Percentiles rank a stretch among this genome's conserved stretches.
phyloP scores from a whole-genome alignment of 2,329 filamentous ascomycete species.

The Clonostachys chloroleuca region DNA sequence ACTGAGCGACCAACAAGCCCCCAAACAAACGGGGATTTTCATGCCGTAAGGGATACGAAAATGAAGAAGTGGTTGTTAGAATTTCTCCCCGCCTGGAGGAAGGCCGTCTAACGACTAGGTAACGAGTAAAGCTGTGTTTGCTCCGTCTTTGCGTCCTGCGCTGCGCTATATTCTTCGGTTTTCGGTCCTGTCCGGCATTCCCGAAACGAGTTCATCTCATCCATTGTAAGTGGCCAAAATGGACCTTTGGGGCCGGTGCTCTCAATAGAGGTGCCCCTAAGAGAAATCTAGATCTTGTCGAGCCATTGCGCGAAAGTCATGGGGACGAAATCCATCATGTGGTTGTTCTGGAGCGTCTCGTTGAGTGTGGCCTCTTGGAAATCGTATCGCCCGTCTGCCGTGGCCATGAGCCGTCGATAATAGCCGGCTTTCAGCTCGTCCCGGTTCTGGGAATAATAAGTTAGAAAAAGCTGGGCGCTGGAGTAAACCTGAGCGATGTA shows the following conservation, averaged over 20 bases:
- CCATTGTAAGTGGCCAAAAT: not conserved
- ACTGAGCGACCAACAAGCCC: too few relatives aligned
- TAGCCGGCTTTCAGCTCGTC: slow-evolving; percentile 44
- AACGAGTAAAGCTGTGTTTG: too few relatives aligned
- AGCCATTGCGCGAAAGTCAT: slow-evolving; percentile 52
- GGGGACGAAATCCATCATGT: slow-evolving; percentile 37
- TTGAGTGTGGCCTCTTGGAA: slow-evolving; percentile 60
- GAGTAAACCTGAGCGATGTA: slow-evolving; percentile 29
- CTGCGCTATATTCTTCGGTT: not conserved
- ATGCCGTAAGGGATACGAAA: too few relatives aligned
- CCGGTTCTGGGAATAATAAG: slow-evolving; percentile 37
- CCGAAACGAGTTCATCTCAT: not conserved
- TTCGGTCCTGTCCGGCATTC: not conserved
- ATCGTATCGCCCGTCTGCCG: slow-evolving; percentile 63
- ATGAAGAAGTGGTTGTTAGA: too few relatives aligned
- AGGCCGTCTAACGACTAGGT: too few relatives aligned
- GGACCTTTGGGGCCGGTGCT: too few relatives aligned
- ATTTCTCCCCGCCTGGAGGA: too few relatives aligned
- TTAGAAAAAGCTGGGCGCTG: slow-evolving; percentile 32
- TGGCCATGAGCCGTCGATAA: slow-evolving; percentile 61
- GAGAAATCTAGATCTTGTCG: slow-evolving; percentile 9
- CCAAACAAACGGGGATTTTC: too few relatives aligned
- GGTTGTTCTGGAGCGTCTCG: slow-evolving; percentile 28
- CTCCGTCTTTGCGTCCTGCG: not conserved
- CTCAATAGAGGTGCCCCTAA: too few relatives aligned